Base-by-base conservation (phyloP, 2,329 filamentous ascomycete genomes). In the Colletotrichum sp. region DNA sequence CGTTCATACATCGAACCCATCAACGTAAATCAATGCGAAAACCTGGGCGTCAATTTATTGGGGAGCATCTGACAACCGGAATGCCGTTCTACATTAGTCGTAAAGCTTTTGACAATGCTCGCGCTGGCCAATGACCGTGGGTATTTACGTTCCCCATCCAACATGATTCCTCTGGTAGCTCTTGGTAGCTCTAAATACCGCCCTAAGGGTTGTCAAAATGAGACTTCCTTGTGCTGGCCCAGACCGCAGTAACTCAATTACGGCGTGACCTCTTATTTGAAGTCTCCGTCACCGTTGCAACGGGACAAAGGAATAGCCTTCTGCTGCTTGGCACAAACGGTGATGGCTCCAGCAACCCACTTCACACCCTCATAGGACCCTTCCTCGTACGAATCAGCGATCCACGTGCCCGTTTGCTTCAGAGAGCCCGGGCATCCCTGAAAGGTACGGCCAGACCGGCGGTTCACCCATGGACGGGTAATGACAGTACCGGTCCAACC, bases 311-410 rank as follows among this genome's bases (percentile, higher is more conserved):
- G 55, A 18, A 68, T 68, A 1, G 10, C 34, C 13, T 36, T 24
- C 34, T 70, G 68, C 57, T 52, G 36, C 57, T 70, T 63, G 55
- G 57, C 57, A 36, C 72, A 75, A 22, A 55, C 63, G 8, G 72
- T 60, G n/a, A 74, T 74, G 34, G 57, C 72, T 24, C 72, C 72
- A 24, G 28, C 44, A 44, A 74, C 44, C 71, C 65, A 74, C 48
- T 36, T 64, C n/a, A 74, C 71, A 18, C 71, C 71, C 55, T 69
- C 65, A 36, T 69, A 74, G 18, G 65, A 64, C 2, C 72, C 59
- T 39, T 59, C 62, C 66, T 75, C 71, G 24, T 71, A 60, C 7
- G 63, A 44, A 28, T 77, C 71, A 6, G 72, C 60, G 22, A 71
- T 71, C 60, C 60, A 75, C 22, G 72, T 75, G 13, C 60, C 72